A percentile compares a stretch with the other conserved stretches of the same genome.
phyloP scores from a whole-genome alignment of 179 eudicot species.

The Kewa caespitosa region DNA sequence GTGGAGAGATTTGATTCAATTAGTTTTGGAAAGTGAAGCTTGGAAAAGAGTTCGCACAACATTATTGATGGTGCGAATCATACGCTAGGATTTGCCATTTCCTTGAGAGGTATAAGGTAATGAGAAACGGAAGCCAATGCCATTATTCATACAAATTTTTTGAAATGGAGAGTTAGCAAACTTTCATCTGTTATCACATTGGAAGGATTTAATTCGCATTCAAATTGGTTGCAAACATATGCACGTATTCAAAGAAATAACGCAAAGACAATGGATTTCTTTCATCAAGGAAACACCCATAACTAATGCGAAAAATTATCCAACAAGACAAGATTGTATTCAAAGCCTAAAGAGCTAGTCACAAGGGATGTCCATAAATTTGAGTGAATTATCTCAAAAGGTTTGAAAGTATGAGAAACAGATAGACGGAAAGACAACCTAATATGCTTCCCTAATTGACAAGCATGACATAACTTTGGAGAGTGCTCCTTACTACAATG shows the following conservation, averaged over 20 bases:
- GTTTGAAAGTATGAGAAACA: background rate
- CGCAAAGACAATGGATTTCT: too few species aligned
- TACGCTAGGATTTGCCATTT: background rate
- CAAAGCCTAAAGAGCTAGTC: too few species aligned
- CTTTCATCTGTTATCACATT: too few species aligned
- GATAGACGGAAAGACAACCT: background rate
- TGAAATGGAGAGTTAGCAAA: too few species aligned
- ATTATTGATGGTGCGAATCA: background rate
- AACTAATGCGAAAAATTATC: too few species aligned
- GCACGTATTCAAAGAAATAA: too few species aligned
- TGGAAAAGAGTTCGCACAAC: background rate
- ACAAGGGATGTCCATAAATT: too few species aligned
- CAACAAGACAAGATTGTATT: too few species aligned
- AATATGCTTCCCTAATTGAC: background rate
- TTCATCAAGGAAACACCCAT: too few species aligned
- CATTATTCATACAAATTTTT: background rate
- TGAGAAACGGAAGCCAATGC: background rate
- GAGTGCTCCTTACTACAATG: background rate
- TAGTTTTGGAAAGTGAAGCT: background rate
- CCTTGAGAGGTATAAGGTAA: background rate
- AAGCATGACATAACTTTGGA: background rate
- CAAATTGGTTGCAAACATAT: too few species aligned
- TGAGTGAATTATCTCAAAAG: too few species aligned
- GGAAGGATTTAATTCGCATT: too few species aligned
- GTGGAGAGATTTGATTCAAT: background rate